Evolutionary conservation across 371 early-diverging fungal species (phyloP).

Genomic region (Actinomucor elegans): DNA sequence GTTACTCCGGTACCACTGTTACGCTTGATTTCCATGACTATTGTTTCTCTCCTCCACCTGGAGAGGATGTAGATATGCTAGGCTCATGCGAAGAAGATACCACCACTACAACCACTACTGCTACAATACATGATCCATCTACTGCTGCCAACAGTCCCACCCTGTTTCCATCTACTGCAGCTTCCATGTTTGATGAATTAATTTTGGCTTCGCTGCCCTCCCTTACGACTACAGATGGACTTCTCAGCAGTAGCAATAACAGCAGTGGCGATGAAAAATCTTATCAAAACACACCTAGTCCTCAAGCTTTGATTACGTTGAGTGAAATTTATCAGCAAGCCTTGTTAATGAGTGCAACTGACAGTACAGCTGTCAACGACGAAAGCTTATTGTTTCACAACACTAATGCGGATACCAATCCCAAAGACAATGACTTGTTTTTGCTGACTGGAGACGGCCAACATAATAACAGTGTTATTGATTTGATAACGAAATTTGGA

Average conservation of each 20-base stretch:
- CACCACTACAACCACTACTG: background rate
- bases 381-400: background rate
- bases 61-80: conserved; percentile 14
- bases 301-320: conserved; percentile 16
- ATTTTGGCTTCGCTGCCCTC: background rate
- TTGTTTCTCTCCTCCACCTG: conserved; percentile 44
- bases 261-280: conserved; percentile 9
- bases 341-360: conserved; percentile 3
- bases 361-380: no score
- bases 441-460: background rate
- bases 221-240: background rate
- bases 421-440: background rate
- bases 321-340: conserved; percentile 23
- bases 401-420: background rate
- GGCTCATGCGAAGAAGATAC: conserved; percentile 11
- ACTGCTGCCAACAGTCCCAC: conserved; percentile 10
- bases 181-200: conserved; percentile 14
- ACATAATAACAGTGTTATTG: background rate
- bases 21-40: conserved; percentile 47
- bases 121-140: conserved; percentile 5
- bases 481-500: conserved; percentile 19
- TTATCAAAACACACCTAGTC: conserved; percentile 21
- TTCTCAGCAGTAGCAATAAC: conserved; percentile 6
- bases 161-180: background rate
- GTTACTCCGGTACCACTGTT: conserved; percentile 42